Evolutionary conservation across 2,329 filamentous ascomycete species (phyloP).

Genomic region (Bipolaris zeicola): DNA sequence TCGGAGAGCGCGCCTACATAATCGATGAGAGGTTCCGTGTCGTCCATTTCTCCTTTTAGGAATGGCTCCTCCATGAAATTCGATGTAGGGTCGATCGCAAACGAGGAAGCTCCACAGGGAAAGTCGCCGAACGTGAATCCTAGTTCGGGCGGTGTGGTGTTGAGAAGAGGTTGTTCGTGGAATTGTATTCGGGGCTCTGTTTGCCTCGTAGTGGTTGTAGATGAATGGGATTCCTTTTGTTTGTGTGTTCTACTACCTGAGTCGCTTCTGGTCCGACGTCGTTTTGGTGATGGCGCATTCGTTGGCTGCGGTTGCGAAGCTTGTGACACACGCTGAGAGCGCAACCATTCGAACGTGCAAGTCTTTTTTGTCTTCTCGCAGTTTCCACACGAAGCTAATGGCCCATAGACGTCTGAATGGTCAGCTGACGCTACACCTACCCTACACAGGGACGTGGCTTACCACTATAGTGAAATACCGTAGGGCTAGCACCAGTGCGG

Average conservation of each 20-base stretch:
- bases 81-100: conserved; percentile 12
- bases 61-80: conserved; percentile 7
- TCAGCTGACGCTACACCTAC: conserved; percentile 21
- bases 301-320: conserved; percentile 30
- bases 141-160: conserved; percentile 20
- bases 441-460: conserved; percentile 14
- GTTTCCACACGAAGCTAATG: conserved; percentile 49
- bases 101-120: conserved; percentile 26
- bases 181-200: not conserved
- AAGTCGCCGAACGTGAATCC: conserved; percentile 40
- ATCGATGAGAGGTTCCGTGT: not conserved
- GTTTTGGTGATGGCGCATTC: conserved; percentile 33
- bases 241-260: conserved; percentile 8
- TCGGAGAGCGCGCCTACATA: conserved; percentile 19
- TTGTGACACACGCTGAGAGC: conserved; percentile 42
- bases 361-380: conserved; percentile 53
- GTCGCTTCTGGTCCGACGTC: conserved; percentile 35
- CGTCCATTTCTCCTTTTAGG: conserved; percentile 1
- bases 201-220: not conserved
- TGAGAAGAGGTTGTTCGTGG: conserved; percentile 8
- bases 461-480: conserved; percentile 46
- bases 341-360: conserved; percentile 54
- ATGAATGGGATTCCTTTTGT: conserved; percentile 2
- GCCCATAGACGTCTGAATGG: conserved; percentile 41
- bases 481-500: conserved; percentile 29